These are phyloP conservation scores for Microglena sp. DNA, from an alignment of 139 green algal genomes.

Conservation along the genomic window DNA sequence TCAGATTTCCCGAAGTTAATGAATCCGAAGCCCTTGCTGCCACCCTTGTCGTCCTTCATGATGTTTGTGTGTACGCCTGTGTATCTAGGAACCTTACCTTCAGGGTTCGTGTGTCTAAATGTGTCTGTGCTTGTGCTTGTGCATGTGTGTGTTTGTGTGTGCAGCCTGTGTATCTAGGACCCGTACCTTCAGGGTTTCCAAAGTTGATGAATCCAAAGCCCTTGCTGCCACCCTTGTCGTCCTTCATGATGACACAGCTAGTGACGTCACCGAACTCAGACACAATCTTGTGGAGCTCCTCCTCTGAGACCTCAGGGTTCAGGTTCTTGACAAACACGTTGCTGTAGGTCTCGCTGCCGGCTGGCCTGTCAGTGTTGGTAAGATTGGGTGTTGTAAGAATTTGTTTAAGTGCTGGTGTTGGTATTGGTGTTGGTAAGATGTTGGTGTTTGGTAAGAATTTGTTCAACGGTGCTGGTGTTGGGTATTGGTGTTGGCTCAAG, in stretches of 20 bases:
- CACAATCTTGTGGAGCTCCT: conserved; percentile 61
- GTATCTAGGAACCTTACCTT: conserved; percentile 40
- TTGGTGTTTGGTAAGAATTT: no score
- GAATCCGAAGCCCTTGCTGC: conserved; percentile 82
- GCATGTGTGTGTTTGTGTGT: no score
- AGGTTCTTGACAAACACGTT: conserved; percentile 95
- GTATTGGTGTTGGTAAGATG: no score
- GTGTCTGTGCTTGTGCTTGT: no score
- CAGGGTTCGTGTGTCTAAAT: no score
- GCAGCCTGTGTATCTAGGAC: no score
- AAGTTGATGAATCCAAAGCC: conserved; percentile 93
- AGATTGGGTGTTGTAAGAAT: no score
- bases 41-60: conserved; percentile 67
- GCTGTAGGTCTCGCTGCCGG: conserved; percentile 62
- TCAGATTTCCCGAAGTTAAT: no score
- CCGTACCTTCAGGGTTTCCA: no score
- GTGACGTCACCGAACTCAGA: conserved; percentile 60
- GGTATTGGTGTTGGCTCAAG: no score
- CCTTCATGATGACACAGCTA: conserved; percentile 62
- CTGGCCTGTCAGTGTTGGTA: conserved; percentile 55
- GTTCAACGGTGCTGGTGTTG: no score
- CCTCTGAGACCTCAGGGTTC: conserved; percentile 44
- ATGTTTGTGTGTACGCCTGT: conserved; percentile 75
- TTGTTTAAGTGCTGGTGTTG: no score
- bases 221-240: conserved; percentile 60